Conservation (phyloP, 768 basidiomycete genomes). For the Tylopilus intermedius region DNA sequence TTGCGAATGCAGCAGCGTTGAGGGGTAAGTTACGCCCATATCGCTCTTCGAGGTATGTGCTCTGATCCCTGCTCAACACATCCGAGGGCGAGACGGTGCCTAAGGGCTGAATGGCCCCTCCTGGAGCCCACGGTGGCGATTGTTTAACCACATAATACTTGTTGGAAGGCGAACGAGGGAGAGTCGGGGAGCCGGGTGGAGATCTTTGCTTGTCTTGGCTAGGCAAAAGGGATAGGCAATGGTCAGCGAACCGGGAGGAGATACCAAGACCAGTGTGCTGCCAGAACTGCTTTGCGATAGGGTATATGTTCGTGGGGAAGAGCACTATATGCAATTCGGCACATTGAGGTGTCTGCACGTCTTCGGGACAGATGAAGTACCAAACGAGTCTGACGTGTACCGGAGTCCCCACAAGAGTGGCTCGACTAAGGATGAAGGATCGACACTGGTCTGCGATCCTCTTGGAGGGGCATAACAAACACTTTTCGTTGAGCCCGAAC, state of each 20-base stretch:
- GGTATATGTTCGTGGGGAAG: constrained; percentile 56
- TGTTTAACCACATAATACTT: constrained; percentile 49
- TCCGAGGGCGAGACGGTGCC: constrained; percentile 32
- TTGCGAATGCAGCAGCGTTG: constrained; percentile 69
- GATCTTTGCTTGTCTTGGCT: constrained; percentile 31
- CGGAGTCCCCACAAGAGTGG: constrained; percentile 38
- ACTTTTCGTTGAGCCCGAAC: constrained; percentile 65
- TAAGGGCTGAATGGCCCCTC: constrained; percentile 1
- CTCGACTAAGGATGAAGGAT: constrained; percentile 58
- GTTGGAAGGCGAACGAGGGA: constrained; percentile 39
- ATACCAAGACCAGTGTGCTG: constrained; percentile 91
- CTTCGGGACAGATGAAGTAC: constrained; percentile 65
- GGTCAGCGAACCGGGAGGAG: constrained; percentile 81
- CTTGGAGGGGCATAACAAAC: constrained; percentile 75
- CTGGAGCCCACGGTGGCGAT: constrained; percentile 6
- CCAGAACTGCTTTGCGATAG: constrained; percentile 88
- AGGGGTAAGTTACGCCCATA: constrained; percentile 88
- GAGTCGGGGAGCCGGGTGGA: constrained; percentile 20
- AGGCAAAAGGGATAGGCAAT: constrained; percentile 69
- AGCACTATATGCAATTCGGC: constrained; percentile 78
- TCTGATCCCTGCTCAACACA: constrained; percentile 55
- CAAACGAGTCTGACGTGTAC: constrained; percentile 57
- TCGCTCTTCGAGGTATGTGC: constrained; percentile 84
- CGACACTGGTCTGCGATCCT: constrained; percentile 71
- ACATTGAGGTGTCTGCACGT: constrained; percentile 33